Base-by-base conservation (phyloP, 2,329 filamentous ascomycete genomes). In the Pseudogymnoascus sp. region DNA sequence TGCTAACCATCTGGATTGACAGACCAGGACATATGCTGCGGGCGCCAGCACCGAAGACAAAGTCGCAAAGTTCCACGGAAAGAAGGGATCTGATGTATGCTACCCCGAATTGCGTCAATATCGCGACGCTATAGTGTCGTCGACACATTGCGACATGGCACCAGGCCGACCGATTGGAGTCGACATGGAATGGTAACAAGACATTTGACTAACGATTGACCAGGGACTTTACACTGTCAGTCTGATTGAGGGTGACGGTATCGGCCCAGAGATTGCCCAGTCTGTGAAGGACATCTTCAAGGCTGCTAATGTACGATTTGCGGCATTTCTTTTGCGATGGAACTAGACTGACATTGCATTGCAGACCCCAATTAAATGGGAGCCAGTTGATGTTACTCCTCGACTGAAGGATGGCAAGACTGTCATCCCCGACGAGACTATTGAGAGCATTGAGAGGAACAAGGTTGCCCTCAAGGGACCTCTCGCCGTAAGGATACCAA, bases 281-380 rank as follows among this genome's bases (percentile, higher is more conserved):
- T 95, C 94, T 58, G 92, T 99, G 74, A 99, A 97, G 86, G 90
- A 97, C 77, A 99, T 99, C 79, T 99, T 97, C 81, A 83, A 86
- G 72, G 94, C 94, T 71, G 94, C 94, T 71, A 90, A 95, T 77
- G 93, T 96, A 80, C 65, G 80, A 59, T 60, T 25, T 39, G 57
- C 11, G 20, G 18, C 16, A 43, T 47, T 30, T 61, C 36, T 61
- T 61, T 59, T 12, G 39, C n/a, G 50, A 11, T 14, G 50, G 33
- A 28, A 61, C 58, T n/a, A 62, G n/a, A 57, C 65, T 69, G 64
- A 70, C 50, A 64, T 65, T 43, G 30, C 60, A 18, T 47, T 12
- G 64, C 71, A 94, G 90, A 85, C 89, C 64, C 94, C 94, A 65
- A 88, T 99, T 77, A 87, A 92, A 75, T 99, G 94, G 94, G 95